Evolutionary conservation across 2,329 filamentous ascomycete genomes (phyloP).

Genomic region (Aspergillus sojae): DNA sequence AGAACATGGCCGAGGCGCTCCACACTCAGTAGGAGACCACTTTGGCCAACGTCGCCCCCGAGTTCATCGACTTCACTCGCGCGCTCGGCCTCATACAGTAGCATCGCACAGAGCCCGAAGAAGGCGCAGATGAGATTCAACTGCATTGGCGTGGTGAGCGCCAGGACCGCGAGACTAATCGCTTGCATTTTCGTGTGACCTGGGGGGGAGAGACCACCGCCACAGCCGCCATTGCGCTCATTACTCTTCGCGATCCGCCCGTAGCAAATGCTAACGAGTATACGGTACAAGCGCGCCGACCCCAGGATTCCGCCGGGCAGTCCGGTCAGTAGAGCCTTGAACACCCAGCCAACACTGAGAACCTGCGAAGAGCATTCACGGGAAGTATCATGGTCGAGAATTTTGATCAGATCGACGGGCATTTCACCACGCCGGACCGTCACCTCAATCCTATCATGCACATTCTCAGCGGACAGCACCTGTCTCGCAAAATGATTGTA

Average conservation of each 20-base stretch:
- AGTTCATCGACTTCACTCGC: constrained; percentile 21
- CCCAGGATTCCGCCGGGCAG: constrained; percentile 44
- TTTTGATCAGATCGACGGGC: constrained; percentile 28
- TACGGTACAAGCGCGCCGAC: constrained; percentile 35
- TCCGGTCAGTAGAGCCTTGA: constrained; percentile 40
- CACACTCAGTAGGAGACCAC: constrained; percentile 21
- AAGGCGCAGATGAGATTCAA: constrained; percentile 44
- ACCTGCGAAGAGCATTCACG: constrained; percentile 25
- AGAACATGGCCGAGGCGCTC: constrained; percentile 36
- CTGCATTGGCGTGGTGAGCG: constrained; percentile 41
- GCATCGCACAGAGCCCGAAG: constrained; percentile 39
- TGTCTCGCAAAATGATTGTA: constrained; percentile 46
- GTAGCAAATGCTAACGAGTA: constrained; percentile 34
- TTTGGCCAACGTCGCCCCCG: constrained; percentile 16
- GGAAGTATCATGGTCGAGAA: constrained; percentile 13
- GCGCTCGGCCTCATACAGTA: constrained; percentile 33
- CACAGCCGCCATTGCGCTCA: constrained; percentile 22
- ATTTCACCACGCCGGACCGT: constrained; percentile 38
- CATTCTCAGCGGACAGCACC: constrained; percentile 40
- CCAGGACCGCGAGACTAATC: constrained; percentile 42
- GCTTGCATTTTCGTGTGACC: constrained; percentile 32
- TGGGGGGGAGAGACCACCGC: constrained; percentile 22
- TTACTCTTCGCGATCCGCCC: constrained; percentile 19
- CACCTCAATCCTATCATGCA: constrained; percentile 35
- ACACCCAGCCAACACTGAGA: constrained; percentile 38